A percentile compares a stretch with the other conserved stretches of the same genome.
These are phyloP conservation scores for Colletotrichum paranaense DNA, from an alignment of 2,329 filamentous ascomycete species.

Conservation along the genomic window DNA sequence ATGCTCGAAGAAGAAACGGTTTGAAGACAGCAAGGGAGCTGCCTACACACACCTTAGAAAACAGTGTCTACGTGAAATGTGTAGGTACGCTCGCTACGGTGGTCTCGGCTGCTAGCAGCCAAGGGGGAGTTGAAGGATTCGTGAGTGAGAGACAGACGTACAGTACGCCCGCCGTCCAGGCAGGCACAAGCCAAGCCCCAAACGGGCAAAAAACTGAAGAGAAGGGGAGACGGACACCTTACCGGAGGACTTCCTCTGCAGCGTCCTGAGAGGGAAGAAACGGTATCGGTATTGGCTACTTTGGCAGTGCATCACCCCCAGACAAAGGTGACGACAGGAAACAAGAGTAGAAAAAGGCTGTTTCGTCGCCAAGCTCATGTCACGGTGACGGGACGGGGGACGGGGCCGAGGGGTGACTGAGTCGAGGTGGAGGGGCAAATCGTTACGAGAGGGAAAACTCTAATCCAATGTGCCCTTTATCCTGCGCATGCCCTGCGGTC, in stretches of 20 bases:
- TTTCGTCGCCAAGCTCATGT: slow-evolving; percentile 29
- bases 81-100: neutral
- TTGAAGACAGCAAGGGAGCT: neutral
- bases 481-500: neutral
- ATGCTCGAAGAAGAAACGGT: slow-evolving; percentile 18
- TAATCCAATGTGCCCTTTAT: slow-evolving; percentile 14
- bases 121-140: slow-evolving; percentile 20
- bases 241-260: neutral
- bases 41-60: neutral
- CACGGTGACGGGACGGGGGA: slow-evolving; percentile 23
- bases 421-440: slow-evolving; percentile 32
- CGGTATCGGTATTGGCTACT: neutral
- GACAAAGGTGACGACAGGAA: slow-evolving; percentile 23
- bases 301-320: slow-evolving; percentile 4
- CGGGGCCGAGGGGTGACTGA: slow-evolving; percentile 5
- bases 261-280: neutral
- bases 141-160: neutral
- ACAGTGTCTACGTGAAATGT: neutral
- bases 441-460: slow-evolving; percentile 29
- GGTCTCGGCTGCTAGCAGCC: neutral
- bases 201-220: neutral
- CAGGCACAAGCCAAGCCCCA: neutral
- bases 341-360: slow-evolving; percentile 19
- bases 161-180: neutral
- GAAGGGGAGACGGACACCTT: neutral